A percentile compares a stretch with the other conserved stretches of the same genome.
These are phyloP conservation scores for Euphorbia tirucalli DNA, from an alignment of 345 rosid genomes.

Conservation along the genomic window DNA sequence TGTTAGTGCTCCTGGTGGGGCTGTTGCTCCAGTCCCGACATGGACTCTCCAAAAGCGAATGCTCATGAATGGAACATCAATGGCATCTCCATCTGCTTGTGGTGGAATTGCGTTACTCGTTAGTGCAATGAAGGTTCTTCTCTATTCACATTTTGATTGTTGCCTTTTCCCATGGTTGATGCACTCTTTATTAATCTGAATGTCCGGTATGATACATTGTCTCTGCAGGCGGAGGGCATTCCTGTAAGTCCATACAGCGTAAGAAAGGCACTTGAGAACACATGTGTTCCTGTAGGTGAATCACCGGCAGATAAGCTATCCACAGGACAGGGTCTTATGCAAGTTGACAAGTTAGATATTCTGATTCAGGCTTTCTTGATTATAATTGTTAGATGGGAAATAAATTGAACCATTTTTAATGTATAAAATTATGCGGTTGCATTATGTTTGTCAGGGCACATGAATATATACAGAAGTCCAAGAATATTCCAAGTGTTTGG, in stretches of 20 bases:
- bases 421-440: constrained; percentile 23
- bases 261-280: constrained; percentile 89
- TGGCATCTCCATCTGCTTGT: constrained; percentile 99
- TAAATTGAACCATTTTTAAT: constrained; percentile 15
- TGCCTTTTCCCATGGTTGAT: constrained; percentile 7
- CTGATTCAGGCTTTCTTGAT: constrained; percentile 12
- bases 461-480: constrained; percentile 61
- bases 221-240: constrained; percentile 70
- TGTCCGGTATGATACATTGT: constrained; percentile 23
- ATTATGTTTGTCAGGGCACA: constrained; percentile 60
- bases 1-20: constrained; percentile 99
- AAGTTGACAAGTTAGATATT: constrained; percentile 81
- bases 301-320: constrained; percentile 80
- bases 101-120: constrained; percentile 90
- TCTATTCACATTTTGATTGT: constrained; percentile 8
- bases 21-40: constrained; percentile 98
- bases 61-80: constrained; percentile 99
- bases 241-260: constrained; percentile 81
- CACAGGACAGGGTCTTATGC: constrained; percentile 95
- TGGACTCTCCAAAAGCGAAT: constrained; percentile 98
- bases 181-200: constrained; percentile 14
- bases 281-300: constrained; percentile 66
- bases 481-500: constrained; percentile 53
- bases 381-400: neutral
- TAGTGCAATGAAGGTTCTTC: constrained; percentile 89